These are phyloP conservation scores for Pythium grandisporangium DNA, from an alignment of 352 stramenopile species.

Conservation along the genomic window DNA sequence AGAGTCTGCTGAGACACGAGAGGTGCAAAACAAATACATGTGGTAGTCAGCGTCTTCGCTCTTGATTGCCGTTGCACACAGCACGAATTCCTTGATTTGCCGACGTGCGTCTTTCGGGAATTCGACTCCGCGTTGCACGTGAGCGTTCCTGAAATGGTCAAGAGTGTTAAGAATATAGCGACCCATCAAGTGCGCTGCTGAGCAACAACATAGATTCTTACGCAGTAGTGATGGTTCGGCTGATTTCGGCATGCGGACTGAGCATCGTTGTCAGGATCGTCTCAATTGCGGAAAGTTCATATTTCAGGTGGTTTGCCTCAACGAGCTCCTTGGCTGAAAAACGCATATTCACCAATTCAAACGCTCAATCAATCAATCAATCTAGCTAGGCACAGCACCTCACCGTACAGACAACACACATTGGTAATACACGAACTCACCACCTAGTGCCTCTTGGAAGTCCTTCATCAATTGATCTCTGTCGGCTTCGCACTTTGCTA, in stretches of 20 bases:
- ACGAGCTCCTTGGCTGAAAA: slow-evolving; percentile 22
- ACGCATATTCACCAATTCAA: too few relatives aligned
- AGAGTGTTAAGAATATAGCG: neutral
- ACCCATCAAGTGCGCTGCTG: neutral
- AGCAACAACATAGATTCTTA: slow-evolving; percentile 6
- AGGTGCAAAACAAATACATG: too few relatives aligned
- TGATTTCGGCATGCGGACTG: slow-evolving; percentile 41
- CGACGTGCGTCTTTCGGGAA: neutral
- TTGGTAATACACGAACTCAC: slow-evolving; percentile 3
- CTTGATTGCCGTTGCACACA: neutral
- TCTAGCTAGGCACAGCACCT: neutral
- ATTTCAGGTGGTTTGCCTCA: slow-evolving; percentile 22
- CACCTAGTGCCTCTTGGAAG: slow-evolving; percentile 20
- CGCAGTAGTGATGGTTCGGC: slow-evolving; percentile 42
- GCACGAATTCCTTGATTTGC: neutral
- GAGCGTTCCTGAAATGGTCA: slow-evolving; percentile 20
- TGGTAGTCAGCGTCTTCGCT: neutral
- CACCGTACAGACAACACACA: neutral
- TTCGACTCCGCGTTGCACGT: slow-evolving; percentile 9
- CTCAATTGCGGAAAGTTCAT: slow-evolving; percentile 31
- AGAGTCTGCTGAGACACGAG: too few relatives aligned
- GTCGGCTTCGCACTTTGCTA: slow-evolving; percentile 16
- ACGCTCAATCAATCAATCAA: neutral
- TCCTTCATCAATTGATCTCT: slow-evolving; percentile 20
- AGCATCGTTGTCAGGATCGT: slow-evolving; percentile 40